phyloP scores from a whole-genome alignment of 345 rosid species.

The Populus euphratica region DNA sequence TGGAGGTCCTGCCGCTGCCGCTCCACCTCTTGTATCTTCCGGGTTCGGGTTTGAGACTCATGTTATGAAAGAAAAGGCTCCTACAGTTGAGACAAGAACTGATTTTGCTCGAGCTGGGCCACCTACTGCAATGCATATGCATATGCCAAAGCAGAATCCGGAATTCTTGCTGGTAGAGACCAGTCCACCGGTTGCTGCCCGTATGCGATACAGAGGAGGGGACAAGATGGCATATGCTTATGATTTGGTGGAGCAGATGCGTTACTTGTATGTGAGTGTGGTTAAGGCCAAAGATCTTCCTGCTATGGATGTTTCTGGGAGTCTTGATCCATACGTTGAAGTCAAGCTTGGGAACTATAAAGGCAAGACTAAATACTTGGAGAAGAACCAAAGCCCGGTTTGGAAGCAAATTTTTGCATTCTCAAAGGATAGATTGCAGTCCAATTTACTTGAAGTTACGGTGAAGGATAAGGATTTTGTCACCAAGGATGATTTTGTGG shows the following conservation, averaged over 20 bases:
- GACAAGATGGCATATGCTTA: conserved; percentile 26
- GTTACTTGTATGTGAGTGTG: conserved; percentile 27
- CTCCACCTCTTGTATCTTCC: conserved; percentile 30
- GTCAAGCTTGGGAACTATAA: conserved; percentile 34
- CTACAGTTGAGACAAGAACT: conserved; percentile 26
- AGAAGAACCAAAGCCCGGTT: conserved; percentile 26
- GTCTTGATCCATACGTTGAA: conserved; percentile 35
- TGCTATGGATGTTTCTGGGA: conserved; percentile 30
- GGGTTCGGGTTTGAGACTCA: conserved; percentile 16
- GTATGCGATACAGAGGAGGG: conserved; percentile 33
- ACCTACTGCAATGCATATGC: conserved; percentile 29
- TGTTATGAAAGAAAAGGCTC: conserved; percentile 19
- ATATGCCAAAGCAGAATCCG: conserved; percentile 37
- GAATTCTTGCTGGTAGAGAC: conserved; percentile 40
- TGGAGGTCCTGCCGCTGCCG: conserved; percentile 18
- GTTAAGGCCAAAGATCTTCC: conserved; percentile 36
- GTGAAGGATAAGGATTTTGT: conserved; percentile 30
- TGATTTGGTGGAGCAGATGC: conserved; percentile 35
- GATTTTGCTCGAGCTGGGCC: conserved; percentile 35
- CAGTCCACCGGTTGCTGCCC: conserved; percentile 42
- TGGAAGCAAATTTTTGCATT: conserved; percentile 32
- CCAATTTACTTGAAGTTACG: conserved; percentile 29
- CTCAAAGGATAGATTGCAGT: conserved; percentile 29
- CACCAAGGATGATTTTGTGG: conserved; percentile 36
- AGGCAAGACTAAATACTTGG: conserved; percentile 25